Percentiles rank a stretch among this genome's conserved stretches.
Conservation (phyloP, 768 basidiomycete species). For the Lactifluus rugatus region DNA sequence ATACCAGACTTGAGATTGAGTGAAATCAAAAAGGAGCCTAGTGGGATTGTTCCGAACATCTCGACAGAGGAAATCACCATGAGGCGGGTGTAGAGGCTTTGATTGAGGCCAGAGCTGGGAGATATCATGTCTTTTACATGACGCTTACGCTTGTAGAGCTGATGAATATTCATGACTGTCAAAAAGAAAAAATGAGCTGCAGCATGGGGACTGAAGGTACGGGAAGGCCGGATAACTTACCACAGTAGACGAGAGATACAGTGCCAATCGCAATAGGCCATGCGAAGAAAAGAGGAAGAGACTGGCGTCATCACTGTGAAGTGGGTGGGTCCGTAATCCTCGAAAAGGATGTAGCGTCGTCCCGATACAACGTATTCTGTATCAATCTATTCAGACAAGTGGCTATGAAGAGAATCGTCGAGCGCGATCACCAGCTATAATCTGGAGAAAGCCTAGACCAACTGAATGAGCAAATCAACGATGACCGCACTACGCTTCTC, state of each 20-base stretch:
- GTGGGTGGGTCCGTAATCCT: slow-evolving; percentile 37
- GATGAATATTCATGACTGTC: slow-evolving; percentile 23
- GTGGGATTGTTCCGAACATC: slow-evolving; percentile 27
- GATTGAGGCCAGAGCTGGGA: slow-evolving; percentile 30
- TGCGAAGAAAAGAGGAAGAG: slow-evolving; percentile 26
- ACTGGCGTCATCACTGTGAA: slow-evolving; percentile 26
- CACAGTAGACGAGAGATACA: slow-evolving; percentile 29
- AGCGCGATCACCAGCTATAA: slow-evolving; percentile 2
- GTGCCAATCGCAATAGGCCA: slow-evolving; percentile 22
- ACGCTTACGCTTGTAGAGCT: slow-evolving; percentile 21
- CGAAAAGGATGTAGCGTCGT: slow-evolving; percentile 41
- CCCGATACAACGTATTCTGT: slow-evolving; percentile 16
- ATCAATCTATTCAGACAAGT: background rate
- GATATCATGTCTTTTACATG: slow-evolving; percentile 25
- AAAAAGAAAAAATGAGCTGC: background rate
- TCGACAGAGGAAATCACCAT: slow-evolving; percentile 29
- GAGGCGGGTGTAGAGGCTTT: slow-evolving; percentile 36
- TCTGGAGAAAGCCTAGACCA: slow-evolving; percentile 20
- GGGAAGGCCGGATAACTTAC: slow-evolving; percentile 24
- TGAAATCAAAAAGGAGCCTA: no score
- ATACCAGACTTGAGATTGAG: slow-evolving; percentile 16
- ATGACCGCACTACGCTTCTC: slow-evolving; percentile 27
- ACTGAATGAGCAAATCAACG: slow-evolving; percentile 27
- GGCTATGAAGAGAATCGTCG: no score
- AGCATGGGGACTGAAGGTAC: background rate